phyloP scores from a whole-genome alignment of 768 basidiomycete species.

The Cystofilobasidium macerans region DNA sequence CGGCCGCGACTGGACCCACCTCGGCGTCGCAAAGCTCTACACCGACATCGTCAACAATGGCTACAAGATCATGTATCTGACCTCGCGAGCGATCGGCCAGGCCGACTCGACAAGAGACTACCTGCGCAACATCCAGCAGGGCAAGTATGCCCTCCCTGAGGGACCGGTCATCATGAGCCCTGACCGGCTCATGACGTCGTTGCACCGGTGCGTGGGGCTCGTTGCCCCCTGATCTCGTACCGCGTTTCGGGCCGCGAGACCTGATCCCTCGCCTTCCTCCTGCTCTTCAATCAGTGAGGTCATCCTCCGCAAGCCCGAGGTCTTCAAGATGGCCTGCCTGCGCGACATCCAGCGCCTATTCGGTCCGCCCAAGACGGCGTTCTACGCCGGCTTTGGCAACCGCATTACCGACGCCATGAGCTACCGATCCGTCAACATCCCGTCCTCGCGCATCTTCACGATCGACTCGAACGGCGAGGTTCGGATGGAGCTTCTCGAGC shows the following conservation, averaged over 20 bases:
- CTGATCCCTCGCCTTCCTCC: neutral
- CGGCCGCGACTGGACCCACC: slow-evolving; percentile 95
- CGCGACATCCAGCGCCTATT: slow-evolving; percentile 88
- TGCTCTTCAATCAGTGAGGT: slow-evolving; percentile 87
- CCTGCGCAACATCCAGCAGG: slow-evolving; percentile 85
- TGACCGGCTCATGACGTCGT: slow-evolving; percentile 80
- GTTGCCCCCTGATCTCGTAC: neutral
- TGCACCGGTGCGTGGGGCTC: slow-evolving; percentile 61
- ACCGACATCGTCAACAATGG: slow-evolving; percentile 87
- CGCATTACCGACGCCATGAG: slow-evolving; percentile 95
- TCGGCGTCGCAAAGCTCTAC: slow-evolving; percentile 92
- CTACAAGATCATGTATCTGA: slow-evolving; percentile 96
- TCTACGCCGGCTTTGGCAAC: slow-evolving; percentile 97
- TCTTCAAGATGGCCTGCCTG: slow-evolving; percentile 99
- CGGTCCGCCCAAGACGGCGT: slow-evolving; percentile 55
- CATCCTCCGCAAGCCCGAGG: slow-evolving; percentile 95
- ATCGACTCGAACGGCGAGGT: slow-evolving; percentile 87
- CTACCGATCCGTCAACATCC: slow-evolving; percentile 91
- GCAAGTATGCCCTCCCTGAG: slow-evolving; percentile 90
- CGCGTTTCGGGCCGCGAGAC: neutral
- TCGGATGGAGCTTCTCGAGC: slow-evolving; percentile 89
- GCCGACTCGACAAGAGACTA: slow-evolving; percentile 94
- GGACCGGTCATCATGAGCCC: slow-evolving; percentile 99
- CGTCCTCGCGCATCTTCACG: slow-evolving; percentile 89
- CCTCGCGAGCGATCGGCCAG: slow-evolving; percentile 92